These are phyloP conservation scores for Ogataea allantospora DNA, from an alignment of 805 yeast species.

Conservation along the genomic window DNA sequence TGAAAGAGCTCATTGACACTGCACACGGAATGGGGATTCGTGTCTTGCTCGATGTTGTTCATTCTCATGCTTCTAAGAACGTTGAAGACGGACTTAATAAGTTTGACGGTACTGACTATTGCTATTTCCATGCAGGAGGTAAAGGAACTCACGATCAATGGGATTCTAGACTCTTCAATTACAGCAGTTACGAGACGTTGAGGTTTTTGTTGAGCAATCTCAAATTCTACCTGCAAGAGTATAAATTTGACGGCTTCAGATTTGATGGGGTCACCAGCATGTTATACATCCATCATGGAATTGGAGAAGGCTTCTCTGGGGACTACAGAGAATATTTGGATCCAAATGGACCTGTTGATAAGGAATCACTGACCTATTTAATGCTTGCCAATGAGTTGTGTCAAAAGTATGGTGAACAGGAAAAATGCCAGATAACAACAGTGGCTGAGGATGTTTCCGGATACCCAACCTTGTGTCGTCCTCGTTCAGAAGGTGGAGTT, in stretches of 20 bases:
- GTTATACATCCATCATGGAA: conserved; percentile 90
- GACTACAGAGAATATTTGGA: conserved; percentile 89
- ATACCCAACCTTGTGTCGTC: conserved; percentile 89
- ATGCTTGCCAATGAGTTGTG: conserved; percentile 89
- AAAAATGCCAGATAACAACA: conserved; percentile 46
- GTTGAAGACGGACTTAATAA: conserved; percentile 89
- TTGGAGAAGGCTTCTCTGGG: conserved; percentile 86
- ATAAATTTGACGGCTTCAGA: conserved; percentile 89
- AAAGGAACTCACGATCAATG: conserved; percentile 88
- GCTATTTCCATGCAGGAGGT: conserved; percentile 84
- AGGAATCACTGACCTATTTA: conserved; percentile 81
- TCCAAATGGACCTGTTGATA: conserved; percentile 71
- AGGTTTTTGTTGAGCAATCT: conserved; percentile 82
- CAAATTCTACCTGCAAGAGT: conserved; percentile 79
- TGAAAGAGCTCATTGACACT: conserved; percentile 84
- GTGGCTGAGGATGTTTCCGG: conserved; percentile 98
- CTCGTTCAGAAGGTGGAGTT: conserved; percentile 74
- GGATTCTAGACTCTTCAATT: conserved; percentile 95
- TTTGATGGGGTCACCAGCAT: conserved; percentile 96
- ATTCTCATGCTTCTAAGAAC: conserved; percentile 93
- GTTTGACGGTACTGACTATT: conserved; percentile 95
- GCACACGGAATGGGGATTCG: conserved; percentile 88
- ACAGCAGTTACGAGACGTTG: conserved; percentile 87
- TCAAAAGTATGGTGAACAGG: conserved; percentile 42
- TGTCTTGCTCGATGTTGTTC: conserved; percentile 89